Evolutionary conservation across 2,329 filamentous ascomycete genomes (phyloP), one percentile per base, ranked within the genome.

Genomic region (Elsinoe batatas): DNA sequence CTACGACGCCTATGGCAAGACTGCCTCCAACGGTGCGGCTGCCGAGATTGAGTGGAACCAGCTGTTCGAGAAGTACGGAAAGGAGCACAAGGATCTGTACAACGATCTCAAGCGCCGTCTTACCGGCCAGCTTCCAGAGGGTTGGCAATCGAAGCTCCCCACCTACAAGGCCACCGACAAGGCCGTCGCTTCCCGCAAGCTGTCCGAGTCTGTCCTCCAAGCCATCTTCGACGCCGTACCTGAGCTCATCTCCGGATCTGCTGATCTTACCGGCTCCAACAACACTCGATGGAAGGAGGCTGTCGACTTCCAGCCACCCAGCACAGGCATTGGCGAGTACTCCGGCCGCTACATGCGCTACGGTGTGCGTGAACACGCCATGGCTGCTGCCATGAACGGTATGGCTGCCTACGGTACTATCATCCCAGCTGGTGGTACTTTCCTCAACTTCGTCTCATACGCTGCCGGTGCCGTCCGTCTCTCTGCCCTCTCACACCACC

Each of bases 391-490:
- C 74, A 87, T 94, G 78, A 95, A 95, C 80, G 93, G 93, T 77
- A 80, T 98, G 58, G 83, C 90, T 62, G 93, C 91, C 61, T 98
- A 97, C 75, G 93, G 93, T 66, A 95, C 90, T 68, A 79, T 96
- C 69, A 85, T 98, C 69, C 93, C 93, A 64, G 95, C 91, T 65
- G 84, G 84, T 63, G 93, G 93, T 76, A 97, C 93, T 67, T 98
- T 98, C 85, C 80, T 98, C 65, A 98, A 97, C 86, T 98, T 98
- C 74, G 90, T 97, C 64, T 97, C 91, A 22, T 98, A 98, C 73
- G 91, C 88, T 64, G 90, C 93, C 63, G 93, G 93, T 75, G 85
- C 93, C 67, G 86, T 97, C 70, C 91, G 93, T 76, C 84, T 98
- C 59, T 95, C 91, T 36, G 84, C 93, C 38, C 82, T 98, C 64